Base-by-base conservation (phyloP, 2,329 filamentous ascomycete species). In the Cadophora sp. region DNA sequence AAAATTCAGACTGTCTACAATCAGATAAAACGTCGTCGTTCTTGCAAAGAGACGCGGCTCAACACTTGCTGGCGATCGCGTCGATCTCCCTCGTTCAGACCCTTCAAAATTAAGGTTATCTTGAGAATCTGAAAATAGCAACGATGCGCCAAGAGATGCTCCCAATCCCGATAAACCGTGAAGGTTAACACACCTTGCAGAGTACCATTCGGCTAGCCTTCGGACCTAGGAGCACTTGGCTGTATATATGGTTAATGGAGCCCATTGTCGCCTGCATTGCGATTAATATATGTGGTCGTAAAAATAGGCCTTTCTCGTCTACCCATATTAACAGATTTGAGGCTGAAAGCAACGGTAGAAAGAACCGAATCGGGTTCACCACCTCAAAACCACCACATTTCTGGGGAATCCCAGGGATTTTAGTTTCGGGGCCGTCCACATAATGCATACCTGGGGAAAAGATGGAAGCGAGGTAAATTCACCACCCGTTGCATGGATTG, bases 261-360 rank as follows among this genome's bases (percentile, higher is more conserved):
- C n/a, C 34, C 5, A 51, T 62, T 29, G 34, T 64, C 64, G 67
- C 46, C 29, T 66, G 59, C 31, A 70, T 65, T 55, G 56, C 62
- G 34, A 48, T 61, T 68, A 66, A 70, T 70, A 37, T 70, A 65
- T 58, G 60, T 48, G 26, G 29, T 51, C 63, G 43, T 66, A 68
- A 69, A 70, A 72, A 71, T 72, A 69, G 70, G 46, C 6, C 12
- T 8, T 60, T 50, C 34, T 40, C 65, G 66, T 72, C 58, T 70
- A 69, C 43, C n/a, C 67, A 67, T 26, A 69, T 67, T 68, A 34
- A 53, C 14, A 31, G 34, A 69, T 65, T n/a, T 66, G 68, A 72
- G 70, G 70, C 70, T 72, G 70, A 72, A 72, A 24, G 31, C 56
- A 43, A 34, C 56, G 56, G 56, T 19, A 59, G 12, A 59, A 59